phyloP scores from a whole-genome alignment of 1,284 basidiomycete genomes.

The Schizophyllum commune region DNA sequence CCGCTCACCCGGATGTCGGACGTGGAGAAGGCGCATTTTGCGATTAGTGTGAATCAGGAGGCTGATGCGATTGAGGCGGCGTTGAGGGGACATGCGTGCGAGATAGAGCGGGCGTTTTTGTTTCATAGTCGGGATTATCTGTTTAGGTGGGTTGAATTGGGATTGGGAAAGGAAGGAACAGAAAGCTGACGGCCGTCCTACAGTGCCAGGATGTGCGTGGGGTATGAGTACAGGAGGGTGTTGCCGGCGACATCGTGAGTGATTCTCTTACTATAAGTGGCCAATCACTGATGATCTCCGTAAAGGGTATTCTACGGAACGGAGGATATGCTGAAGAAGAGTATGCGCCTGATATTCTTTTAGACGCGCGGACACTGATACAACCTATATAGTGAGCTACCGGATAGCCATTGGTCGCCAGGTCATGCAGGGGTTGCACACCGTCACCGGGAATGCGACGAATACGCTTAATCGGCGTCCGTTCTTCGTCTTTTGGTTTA shows the following conservation, averaged over 20 bases:
- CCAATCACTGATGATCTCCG: not conserved
- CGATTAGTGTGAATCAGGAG: constrained; percentile 63
- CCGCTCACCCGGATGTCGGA: constrained; percentile 22
- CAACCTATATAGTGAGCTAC: too few species aligned
- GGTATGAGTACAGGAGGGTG: constrained; percentile 58
- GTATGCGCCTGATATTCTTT: too few species aligned
- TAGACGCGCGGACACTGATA: too few species aligned
- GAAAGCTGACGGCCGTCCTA: constrained; percentile 2
- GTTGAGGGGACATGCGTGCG: constrained; percentile 57
- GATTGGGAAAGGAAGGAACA: not conserved
- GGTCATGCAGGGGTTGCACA: constrained; percentile 51
- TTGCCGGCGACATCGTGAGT: constrained; percentile 55
- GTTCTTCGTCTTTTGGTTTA: constrained; percentile 72
- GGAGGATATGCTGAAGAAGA: too few species aligned
- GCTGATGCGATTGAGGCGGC: constrained; percentile 57
- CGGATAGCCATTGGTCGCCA: constrained; percentile 15
- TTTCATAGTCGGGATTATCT: constrained; percentile 66
- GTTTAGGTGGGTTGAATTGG: constrained; percentile 70
- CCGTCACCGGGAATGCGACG: constrained; percentile 53
- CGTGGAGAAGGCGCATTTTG: constrained; percentile 51
- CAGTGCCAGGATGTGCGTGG: constrained; percentile 65
- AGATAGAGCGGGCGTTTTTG: constrained; percentile 55
- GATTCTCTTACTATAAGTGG: constrained; percentile 19
- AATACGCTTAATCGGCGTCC: constrained; percentile 50
- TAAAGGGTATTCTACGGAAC: not conserved